A percentile compares a stretch with the other conserved stretches of the same genome.
phyloP scores from a whole-genome alignment of 2,329 filamentous ascomycete genomes.

The Mariannaea sp. region DNA sequence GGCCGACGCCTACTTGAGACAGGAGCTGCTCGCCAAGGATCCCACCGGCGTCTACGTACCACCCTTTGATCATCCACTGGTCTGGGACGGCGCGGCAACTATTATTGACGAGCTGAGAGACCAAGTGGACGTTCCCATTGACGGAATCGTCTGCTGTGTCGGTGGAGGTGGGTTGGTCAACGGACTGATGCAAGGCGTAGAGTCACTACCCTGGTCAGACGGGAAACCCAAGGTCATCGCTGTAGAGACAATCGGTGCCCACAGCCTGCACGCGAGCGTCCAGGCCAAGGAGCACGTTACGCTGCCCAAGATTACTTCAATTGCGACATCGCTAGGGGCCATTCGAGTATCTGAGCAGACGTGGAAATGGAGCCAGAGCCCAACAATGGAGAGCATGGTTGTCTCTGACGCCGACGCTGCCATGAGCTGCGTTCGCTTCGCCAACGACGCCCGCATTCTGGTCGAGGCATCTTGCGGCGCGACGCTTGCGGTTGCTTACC shows the following conservation, averaged over 20 bases:
- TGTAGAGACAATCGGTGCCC: conserved; percentile 76
- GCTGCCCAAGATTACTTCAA: conserved; percentile 72
- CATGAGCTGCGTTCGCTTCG: conserved; percentile 74
- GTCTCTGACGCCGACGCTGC: conserved; percentile 70
- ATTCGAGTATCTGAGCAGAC: conserved; percentile 69
- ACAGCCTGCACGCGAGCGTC: conserved; percentile 69
- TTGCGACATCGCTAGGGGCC: conserved; percentile 77
- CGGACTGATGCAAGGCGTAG: conserved; percentile 73
- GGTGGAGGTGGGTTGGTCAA: conserved; percentile 82
- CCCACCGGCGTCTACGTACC: conserved; percentile 65
- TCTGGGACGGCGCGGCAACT: conserved; percentile 69
- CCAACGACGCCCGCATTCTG: conserved; percentile 79
- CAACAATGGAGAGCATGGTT: conserved; percentile 43
- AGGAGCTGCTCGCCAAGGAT: conserved; percentile 59
- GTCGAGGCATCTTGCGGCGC: conserved; percentile 89
- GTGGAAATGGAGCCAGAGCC: conserved; percentile 64
- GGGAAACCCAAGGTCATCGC: conserved; percentile 63
- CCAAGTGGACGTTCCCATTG: conserved; percentile 55
- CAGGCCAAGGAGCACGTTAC: conserved; percentile 61
- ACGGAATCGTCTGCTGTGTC: conserved; percentile 76
- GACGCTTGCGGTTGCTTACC: conserved; percentile 71
- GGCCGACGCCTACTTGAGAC: conserved; percentile 69
- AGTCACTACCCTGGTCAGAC: conserved; percentile 47
- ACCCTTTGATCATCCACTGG: conserved; percentile 70
- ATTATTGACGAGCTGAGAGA: conserved; percentile 58